phyloP scores from a whole-genome alignment of 2,329 filamentous ascomycete genomes.

The Hymenoscyphus fraxineus region DNA sequence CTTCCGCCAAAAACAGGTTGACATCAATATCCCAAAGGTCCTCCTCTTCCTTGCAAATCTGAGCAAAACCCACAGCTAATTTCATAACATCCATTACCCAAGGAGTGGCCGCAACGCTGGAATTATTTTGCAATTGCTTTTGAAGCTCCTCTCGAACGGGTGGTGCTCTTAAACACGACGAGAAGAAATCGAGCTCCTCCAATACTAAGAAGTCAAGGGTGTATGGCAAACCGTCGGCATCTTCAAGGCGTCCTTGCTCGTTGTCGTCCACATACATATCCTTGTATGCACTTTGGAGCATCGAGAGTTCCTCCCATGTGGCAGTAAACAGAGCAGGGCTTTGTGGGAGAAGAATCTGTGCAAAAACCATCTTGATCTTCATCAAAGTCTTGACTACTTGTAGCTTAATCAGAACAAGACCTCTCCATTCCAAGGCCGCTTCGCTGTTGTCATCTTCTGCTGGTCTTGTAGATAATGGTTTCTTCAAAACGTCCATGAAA shows the following conservation, averaged over 20 bases:
- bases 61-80: conserved; percentile 77
- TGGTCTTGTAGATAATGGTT: conserved; percentile 61
- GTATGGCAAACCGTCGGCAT: conserved; percentile 87
- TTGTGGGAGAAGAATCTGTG: conserved; percentile 75
- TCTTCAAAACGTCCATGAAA: conserved; percentile 75
- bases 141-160: conserved; percentile 89
- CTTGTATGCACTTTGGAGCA: conserved; percentile 69
- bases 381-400: conserved; percentile 93
- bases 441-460: conserved; percentile 52
- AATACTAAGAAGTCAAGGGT: conserved; percentile 90
- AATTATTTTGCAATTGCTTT: conserved; percentile 62
- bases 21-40: conserved; percentile 95
- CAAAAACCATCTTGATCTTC: conserved; percentile 82
- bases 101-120: conserved; percentile 58
- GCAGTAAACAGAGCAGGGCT: conserved; percentile 79
- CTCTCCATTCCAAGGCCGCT: conserved; percentile 70
- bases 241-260: conserved; percentile 82
- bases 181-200: conserved; percentile 92
- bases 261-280: conserved; percentile 82
- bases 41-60: conserved; percentile 89
- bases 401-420: conserved; percentile 79
- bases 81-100: conserved; percentile 90
- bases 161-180: conserved; percentile 81
- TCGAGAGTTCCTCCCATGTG: conserved; percentile 82
- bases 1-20: conserved; percentile 91